Evolutionary conservation across 345 rosid species (phyloP).

Genomic region (Acer campestre): DNA sequence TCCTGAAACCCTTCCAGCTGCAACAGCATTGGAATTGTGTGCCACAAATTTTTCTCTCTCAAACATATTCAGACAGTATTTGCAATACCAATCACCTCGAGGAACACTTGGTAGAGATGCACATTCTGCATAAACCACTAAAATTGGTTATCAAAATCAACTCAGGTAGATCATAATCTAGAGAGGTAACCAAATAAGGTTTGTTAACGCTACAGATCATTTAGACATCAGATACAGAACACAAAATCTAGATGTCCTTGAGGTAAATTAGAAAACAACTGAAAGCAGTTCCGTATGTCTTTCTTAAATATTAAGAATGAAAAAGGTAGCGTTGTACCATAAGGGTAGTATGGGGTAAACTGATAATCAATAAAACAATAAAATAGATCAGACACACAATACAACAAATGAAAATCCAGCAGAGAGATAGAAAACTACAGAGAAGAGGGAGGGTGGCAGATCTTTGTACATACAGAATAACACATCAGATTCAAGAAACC

Average conservation of each 20-base stretch:
- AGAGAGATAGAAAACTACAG: neutral
- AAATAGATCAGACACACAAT: neutral
- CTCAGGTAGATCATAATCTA: constrained; percentile 16
- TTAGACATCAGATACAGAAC: neutral
- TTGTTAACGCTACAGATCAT: neutral
- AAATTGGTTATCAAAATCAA: constrained; percentile 20
- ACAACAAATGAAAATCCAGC: neutral
- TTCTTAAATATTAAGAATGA: neutral
- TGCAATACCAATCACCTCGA: constrained; percentile 88
- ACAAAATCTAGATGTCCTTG: neutral
- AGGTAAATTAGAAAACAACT: neutral
- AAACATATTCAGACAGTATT: constrained; percentile 70
- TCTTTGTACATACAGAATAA: neutral
- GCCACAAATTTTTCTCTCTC: constrained; percentile 63
- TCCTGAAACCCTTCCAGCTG: constrained; percentile 81
- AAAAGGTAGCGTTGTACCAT: neutral
- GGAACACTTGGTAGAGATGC: constrained; percentile 70
- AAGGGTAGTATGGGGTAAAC: neutral
- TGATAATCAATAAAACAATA: neutral
- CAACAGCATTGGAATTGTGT: constrained; percentile 71
- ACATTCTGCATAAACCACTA: constrained; percentile 64
- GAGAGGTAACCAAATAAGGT: neutral
- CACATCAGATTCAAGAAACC: neutral
- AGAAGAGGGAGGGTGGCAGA: neutral
- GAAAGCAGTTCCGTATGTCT: neutral